Conservation (phyloP, 2,329 filamentous ascomycete species). For the Cordyceps javanica region DNA sequence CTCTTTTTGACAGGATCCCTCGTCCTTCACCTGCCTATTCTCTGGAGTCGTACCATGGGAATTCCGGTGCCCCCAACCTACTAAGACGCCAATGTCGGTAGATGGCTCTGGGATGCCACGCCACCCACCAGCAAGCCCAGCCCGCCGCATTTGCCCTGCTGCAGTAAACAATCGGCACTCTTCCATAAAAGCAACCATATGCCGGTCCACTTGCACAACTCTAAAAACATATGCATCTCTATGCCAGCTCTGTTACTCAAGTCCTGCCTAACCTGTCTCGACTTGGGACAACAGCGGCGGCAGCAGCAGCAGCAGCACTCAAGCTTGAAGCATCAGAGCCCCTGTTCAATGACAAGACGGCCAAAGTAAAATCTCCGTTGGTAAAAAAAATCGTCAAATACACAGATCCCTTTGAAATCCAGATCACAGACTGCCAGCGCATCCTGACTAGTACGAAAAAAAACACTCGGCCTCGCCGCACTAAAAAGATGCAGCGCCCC, state of each 20-base stretch:
- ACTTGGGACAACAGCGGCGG: background rate
- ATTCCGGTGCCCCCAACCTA: background rate
- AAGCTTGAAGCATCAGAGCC: background rate
- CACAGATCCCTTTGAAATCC: background rate
- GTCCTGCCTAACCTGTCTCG: background rate
- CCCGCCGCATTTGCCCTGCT: background rate
- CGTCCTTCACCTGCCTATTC: no score
- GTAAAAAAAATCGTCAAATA: background rate
- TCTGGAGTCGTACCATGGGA: background rate
- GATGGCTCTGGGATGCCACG: constrained; percentile 6
- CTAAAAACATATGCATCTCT: background rate
- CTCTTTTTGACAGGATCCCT: background rate
- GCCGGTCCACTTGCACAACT: constrained; percentile 9
- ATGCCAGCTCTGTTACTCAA: background rate
- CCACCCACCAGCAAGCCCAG: constrained; percentile 4
- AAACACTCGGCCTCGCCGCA: constrained; percentile 8
- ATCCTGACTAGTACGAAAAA: background rate
- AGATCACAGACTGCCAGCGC: constrained; percentile 2
- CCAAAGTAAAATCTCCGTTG: no score
- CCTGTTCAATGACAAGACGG: no score
- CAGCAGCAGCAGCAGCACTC: background rate
- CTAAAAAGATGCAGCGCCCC: background rate
- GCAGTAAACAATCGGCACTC: constrained; percentile 5
- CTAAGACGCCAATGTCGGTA: constrained; percentile 4
- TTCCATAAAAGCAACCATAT: background rate